Evolutionary conservation across 129 eudicot genomes (phyloP), one percentile per base, ranked within the genome.

Genomic region (Sambucus nigra): DNA sequence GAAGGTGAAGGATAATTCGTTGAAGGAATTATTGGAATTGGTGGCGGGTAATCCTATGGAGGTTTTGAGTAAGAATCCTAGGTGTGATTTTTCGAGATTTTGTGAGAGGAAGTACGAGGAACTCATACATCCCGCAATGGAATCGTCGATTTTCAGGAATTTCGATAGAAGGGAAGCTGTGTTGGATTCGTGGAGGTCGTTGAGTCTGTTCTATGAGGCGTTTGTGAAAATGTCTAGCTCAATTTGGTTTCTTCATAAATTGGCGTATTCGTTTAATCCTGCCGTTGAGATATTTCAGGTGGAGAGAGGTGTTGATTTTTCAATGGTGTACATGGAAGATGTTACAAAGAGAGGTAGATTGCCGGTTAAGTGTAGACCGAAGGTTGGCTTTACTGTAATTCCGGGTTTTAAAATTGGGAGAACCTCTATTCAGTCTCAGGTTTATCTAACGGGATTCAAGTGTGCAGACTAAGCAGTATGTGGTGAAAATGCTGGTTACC

Each of bases 291-390:
- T 91, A 32, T 91, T 91, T 69, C 95, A 75, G 60, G 91, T 91
- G 70, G 91, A 86, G 49, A 82, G 71, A 57, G 87, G 94, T 24
- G 89, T 60, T 0, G 95, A 91, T 42, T 91, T 79, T 64, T 91
- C 99, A 12, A 67, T 79, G 77, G 88, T 91, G 33, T 91, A 86
- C 71, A 91, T 85, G 99, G 99, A 91, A 68, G 87, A 91, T 65
- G 84, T 82, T 51, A 72, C 75, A 15, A 68, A 74, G 64, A 86
- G 68, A 68, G 65, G 60, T 32, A 55, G 31, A 44, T 20, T 54
- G 22, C 66, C 63, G 2, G 69, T 78, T 7, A 82, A 74, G 61
- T 69, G 61, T 39, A 57, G 76, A 53, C 84, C 84, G 0, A 74
- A 78, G 51, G 99, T 86, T 22, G 99, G 86, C 3, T 91, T 91